Conservation (phyloP, 2,329 filamentous ascomycete genomes). For the Alternaria triticina region DNA sequence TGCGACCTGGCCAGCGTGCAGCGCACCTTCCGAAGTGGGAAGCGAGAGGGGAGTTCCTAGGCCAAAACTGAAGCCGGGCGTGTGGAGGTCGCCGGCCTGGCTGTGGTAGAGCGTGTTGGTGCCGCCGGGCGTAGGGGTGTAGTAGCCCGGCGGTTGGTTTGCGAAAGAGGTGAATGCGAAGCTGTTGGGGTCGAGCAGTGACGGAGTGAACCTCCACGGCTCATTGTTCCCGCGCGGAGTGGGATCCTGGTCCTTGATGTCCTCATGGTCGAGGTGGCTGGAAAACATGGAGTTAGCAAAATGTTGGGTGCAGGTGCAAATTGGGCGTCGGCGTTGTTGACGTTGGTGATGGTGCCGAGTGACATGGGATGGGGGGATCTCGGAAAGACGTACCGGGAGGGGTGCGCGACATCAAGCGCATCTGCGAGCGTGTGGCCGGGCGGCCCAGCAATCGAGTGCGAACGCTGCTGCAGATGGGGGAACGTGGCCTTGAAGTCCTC, state of each 20-base stretch:
- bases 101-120: conserved; percentile 81
- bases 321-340: neutral
- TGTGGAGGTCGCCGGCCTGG: conserved; percentile 86
- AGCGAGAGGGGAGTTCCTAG: conserved; percentile 84
- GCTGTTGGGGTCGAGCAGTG: conserved; percentile 83
- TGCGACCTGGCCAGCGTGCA: conserved; percentile 64
- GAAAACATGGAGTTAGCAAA: neutral
- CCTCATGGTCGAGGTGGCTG: conserved; percentile 55
- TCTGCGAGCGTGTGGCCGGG: conserved; percentile 56
- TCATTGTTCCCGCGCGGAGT: conserved; percentile 82
- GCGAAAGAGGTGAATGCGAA: conserved; percentile 81
- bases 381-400: conserved; percentile 50
- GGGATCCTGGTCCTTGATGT: conserved; percentile 78
- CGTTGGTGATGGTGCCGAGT: conserved; percentile 10
- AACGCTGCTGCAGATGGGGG: conserved; percentile 65
- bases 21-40: conserved; percentile 70
- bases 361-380: conserved; percentile 7
- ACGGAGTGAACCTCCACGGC: conserved; percentile 86
- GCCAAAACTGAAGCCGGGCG: conserved; percentile 74
- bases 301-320: neutral
- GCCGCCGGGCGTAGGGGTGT: conserved; percentile 84
- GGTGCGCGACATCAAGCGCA: conserved; percentile 55
- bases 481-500: conserved; percentile 85
- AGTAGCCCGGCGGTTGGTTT: conserved; percentile 82
- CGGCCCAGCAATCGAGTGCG: conserved; percentile 51